phyloP scores from a whole-genome alignment of 495 filamentous ascomycete genomes.

The Viridothelium virens region DNA sequence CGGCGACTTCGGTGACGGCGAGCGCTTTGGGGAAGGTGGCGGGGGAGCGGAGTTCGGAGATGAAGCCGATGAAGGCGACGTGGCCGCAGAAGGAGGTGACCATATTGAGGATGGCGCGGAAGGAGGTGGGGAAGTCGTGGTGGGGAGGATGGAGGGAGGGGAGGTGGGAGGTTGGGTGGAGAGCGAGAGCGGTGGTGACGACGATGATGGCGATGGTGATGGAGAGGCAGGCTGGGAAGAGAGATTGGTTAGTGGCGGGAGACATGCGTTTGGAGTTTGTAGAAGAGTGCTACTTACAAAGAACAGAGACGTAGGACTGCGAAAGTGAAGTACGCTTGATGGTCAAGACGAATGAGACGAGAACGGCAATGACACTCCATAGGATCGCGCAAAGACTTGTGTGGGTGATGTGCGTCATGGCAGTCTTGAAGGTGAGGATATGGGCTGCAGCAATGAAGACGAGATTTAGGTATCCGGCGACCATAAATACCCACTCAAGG shows the following conservation, averaged over 20 bases:
- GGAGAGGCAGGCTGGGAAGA: slow-evolving; percentile 51
- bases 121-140: slow-evolving; percentile 35
- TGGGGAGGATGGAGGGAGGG: slow-evolving; percentile 4
- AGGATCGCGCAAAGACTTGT: slow-evolving; percentile 60
- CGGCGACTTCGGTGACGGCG: slow-evolving; percentile 18
- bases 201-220: slow-evolving; percentile 59
- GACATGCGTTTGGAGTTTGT: slow-evolving; percentile 15
- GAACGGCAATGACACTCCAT: slow-evolving; percentile 56
- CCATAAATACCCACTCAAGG: slow-evolving; percentile 60
- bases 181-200: slow-evolving; percentile 50
- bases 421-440: slow-evolving; percentile 27
- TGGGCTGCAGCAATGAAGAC: slow-evolving; percentile 72
- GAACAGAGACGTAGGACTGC: slow-evolving; percentile 55
- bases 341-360: slow-evolving; percentile 54
- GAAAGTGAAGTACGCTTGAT: slow-evolving; percentile 57
- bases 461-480: slow-evolving; percentile 55
- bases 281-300: slow-evolving; percentile 42
- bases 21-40: slow-evolving; percentile 27
- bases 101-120: slow-evolving; percentile 19
- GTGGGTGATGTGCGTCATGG: slow-evolving; percentile 45
- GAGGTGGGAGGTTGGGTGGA: slow-evolving; percentile 30
- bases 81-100: slow-evolving; percentile 25
- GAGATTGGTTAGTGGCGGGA: slow-evolving; percentile 15
- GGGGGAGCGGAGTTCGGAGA: slow-evolving; percentile 26
- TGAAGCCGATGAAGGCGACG: slow-evolving; percentile 26